Percentiles rank a stretch among this genome's conserved stretches.
Evolutionary conservation across 176 grass and related monocot genomes (phyloP).

Genomic region (Calamus simplicifolius): DNA sequence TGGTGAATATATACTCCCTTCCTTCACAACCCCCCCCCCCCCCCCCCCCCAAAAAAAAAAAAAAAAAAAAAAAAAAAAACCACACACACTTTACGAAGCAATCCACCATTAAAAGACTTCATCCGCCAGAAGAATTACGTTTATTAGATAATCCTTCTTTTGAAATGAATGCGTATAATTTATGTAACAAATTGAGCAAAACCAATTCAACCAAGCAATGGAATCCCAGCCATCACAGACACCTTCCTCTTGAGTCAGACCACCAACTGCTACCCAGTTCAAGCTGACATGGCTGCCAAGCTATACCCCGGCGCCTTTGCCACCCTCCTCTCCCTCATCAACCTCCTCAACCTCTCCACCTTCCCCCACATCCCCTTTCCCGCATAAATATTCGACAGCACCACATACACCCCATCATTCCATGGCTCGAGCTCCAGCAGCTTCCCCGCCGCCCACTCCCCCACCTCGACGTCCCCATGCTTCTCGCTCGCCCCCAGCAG

Average conservation of each 20-base stretch:
- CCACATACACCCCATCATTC: constrained; percentile 43
- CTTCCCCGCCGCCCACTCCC: constrained; percentile 17
- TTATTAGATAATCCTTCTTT: too few species aligned
- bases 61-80: too few species aligned
- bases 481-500: constrained; percentile 42
- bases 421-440: constrained; percentile 30
- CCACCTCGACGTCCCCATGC: constrained; percentile 26
- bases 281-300: not conserved
- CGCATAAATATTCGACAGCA: constrained; percentile 38
- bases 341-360: constrained; percentile 36
- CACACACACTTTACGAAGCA: too few species aligned
- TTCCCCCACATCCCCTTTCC: constrained; percentile 23
- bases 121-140: too few species aligned
- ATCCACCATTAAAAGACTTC: too few species aligned
- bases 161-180: too few species aligned
- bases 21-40: too few species aligned
- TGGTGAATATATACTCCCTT: too few species aligned
- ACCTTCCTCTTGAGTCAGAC: constrained; percentile 1
- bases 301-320: constrained; percentile 27
- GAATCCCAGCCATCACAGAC: constrained; percentile 13
- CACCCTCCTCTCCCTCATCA: constrained; percentile 30
- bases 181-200: too few species aligned
- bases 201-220: too few species aligned
- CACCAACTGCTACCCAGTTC: not conserved
- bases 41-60: too few species aligned